These are phyloP conservation scores for Boletus tomentosulus DNA, from an alignment of 768 basidiomycete species.

Conservation along the genomic window DNA sequence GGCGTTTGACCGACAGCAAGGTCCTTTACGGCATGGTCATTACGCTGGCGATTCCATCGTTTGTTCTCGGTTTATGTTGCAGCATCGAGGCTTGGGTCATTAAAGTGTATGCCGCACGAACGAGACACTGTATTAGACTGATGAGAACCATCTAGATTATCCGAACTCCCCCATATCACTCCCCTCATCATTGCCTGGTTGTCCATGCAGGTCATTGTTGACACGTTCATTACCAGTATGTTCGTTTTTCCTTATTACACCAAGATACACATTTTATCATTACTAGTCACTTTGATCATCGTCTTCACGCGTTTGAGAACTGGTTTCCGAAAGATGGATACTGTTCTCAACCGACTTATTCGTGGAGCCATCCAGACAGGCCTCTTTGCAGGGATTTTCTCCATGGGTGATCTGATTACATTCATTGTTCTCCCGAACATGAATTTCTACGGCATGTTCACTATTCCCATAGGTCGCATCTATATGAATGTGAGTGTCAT, in stretches of 20 bases:
- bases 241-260: too few relatives aligned
- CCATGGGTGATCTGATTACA: slow-evolving; percentile 45
- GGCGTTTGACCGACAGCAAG: slow-evolving; percentile 7
- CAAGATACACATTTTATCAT: too few relatives aligned
- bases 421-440: slow-evolving; percentile 27
- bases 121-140: neutral
- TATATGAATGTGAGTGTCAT: slow-evolving; percentile 40
- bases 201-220: slow-evolving; percentile 41
- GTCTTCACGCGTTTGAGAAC: slow-evolving; percentile 42
- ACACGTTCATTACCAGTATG: slow-evolving; percentile 43
- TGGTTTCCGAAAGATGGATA: slow-evolving; percentile 50
- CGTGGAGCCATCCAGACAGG: slow-evolving; percentile 55
- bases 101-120: slow-evolving; percentile 30
- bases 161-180: slow-evolving; percentile 38
- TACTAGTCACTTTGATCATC: neutral
- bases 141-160: slow-evolving; percentile 29
- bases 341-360: slow-evolving; percentile 49
- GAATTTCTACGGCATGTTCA: slow-evolving; percentile 36
- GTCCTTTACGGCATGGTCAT: slow-evolving; percentile 34
- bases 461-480: slow-evolving; percentile 40
- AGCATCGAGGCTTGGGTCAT: slow-evolving; percentile 43
- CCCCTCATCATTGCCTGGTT: slow-evolving; percentile 46
- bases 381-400: slow-evolving; percentile 48
- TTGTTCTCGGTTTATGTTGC: slow-evolving; percentile 41
- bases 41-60: slow-evolving; percentile 36